These are phyloP conservation scores for Fusarium ambrosium DNA, from an alignment of 2,329 filamentous ascomycete genomes.

Conservation along the genomic window DNA sequence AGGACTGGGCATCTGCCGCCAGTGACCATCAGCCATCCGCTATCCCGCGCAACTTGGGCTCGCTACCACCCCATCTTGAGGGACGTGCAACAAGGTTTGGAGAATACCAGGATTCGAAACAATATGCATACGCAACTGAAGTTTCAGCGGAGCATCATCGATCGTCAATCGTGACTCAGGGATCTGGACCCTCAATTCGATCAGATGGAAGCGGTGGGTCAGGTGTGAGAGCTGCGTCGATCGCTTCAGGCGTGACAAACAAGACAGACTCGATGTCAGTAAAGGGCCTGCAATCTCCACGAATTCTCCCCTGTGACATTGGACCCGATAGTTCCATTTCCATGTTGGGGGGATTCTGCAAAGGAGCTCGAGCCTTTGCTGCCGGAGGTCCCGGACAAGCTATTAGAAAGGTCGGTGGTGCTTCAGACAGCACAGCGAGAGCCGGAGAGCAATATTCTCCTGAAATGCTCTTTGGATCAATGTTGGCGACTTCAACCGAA, in stretches of 20 bases:
- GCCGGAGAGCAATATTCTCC: constrained; percentile 6
- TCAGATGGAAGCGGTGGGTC: not conserved
- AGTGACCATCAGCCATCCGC: not conserved
- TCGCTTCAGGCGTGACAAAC: constrained; percentile 1
- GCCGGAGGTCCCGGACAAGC: constrained; percentile 53
- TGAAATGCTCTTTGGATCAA: constrained; percentile 14
- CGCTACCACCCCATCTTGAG: not conserved
- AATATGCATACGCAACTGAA: not conserved
- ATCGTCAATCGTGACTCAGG: not conserved
- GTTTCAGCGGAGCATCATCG: not conserved
- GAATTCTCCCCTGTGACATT: constrained; percentile 31
- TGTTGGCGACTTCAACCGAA: constrained; percentile 30
- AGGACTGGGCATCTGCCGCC: not conserved
- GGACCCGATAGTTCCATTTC: constrained; percentile 54
- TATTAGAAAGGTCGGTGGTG: constrained; percentile 50
- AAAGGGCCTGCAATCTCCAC: not conserved
- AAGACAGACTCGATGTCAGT: constrained; percentile 4
- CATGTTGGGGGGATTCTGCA: constrained; percentile 54
- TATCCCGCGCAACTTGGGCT: not conserved
- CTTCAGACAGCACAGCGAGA: constrained; percentile 4
- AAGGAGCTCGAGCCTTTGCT: constrained; percentile 55
- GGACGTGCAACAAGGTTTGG: not conserved
- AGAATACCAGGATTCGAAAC: not conserved
- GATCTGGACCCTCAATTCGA: not conserved
- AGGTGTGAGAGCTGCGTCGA: not conserved